These are phyloP conservation scores for Trametes coccinea DNA, from an alignment of 768 basidiomycete species.

Conservation along the genomic window DNA sequence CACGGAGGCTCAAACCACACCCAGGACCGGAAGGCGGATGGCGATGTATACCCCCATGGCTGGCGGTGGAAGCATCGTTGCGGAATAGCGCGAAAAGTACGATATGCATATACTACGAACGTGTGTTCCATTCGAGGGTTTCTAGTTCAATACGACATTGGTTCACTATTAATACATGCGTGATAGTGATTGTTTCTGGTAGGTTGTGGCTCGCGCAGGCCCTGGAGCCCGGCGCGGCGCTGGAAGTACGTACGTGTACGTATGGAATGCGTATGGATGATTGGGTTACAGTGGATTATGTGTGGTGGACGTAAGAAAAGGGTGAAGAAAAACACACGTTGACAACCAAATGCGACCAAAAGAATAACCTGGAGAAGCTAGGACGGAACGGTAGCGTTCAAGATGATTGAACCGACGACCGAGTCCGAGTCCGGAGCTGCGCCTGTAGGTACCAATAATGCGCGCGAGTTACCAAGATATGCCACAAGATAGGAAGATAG, in stretches of 20 bases:
- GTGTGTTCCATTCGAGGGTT: background rate
- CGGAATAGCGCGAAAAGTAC: background rate
- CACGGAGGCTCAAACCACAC: background rate
- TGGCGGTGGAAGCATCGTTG: background rate
- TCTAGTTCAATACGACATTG: slow-evolving; percentile 5
- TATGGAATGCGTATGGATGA: background rate
- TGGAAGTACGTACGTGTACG: slow-evolving; percentile 2
- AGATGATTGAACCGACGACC: background rate
- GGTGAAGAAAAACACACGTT: background rate
- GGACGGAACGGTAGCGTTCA: slow-evolving; percentile 5
- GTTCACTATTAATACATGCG: slow-evolving; percentile 10
- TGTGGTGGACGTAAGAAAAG: background rate
- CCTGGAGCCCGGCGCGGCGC: background rate
- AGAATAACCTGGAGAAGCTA: background rate
- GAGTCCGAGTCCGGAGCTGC: background rate
- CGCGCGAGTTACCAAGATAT: slow-evolving; percentile 13
- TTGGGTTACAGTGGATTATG: slow-evolving; percentile 1
- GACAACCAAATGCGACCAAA: slow-evolving; percentile 5
- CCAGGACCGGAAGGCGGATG: too few species aligned
- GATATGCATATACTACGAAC: background rate
- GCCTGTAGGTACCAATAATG: background rate
- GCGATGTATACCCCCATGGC: background rate
- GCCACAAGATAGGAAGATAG: slow-evolving; percentile 3
- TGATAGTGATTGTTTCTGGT: slow-evolving; percentile 6
- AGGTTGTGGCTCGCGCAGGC: slow-evolving; percentile 13